Conservation (phyloP, 148 eudicot species). For the Rhododendron ferrugineum region DNA sequence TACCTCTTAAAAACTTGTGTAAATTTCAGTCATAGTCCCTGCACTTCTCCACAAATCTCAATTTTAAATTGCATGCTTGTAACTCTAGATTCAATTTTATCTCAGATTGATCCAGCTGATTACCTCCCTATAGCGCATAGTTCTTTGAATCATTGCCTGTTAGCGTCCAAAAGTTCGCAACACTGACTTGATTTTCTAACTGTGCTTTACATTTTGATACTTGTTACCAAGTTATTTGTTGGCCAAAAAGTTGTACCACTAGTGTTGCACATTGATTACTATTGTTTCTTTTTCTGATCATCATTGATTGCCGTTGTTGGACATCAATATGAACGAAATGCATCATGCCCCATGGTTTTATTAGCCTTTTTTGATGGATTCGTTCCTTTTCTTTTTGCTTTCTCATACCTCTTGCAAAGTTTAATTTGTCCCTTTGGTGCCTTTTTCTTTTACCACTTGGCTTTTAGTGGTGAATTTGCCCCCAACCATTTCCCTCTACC, state of each 20-base stretch:
- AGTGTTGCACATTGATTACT: neutral
- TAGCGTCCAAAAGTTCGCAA: neutral
- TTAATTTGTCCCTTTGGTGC: neutral
- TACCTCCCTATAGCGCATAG: neutral
- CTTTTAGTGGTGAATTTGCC: neutral
- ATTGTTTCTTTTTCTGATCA: neutral
- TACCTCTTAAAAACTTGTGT: no score
- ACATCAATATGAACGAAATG: neutral
- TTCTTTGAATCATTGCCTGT: no score
- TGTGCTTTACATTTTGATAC: neutral
- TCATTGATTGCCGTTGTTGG: neutral
- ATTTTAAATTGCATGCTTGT: no score
- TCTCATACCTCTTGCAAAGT: neutral
- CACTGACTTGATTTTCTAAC: no score
- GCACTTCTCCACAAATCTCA: no score
- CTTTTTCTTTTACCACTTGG: neutral
- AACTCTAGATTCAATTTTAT: neutral
- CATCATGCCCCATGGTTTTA: neutral
- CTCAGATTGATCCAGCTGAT: neutral
- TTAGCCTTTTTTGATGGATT: neutral
- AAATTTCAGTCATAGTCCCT: no score
- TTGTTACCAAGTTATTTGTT: neutral
- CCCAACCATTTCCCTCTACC: neutral
- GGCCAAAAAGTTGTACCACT: neutral
- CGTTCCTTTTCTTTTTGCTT: neutral